phyloP scores from a whole-genome alignment of 352 stramenopile species.

The Phytophthora uliginosa region DNA sequence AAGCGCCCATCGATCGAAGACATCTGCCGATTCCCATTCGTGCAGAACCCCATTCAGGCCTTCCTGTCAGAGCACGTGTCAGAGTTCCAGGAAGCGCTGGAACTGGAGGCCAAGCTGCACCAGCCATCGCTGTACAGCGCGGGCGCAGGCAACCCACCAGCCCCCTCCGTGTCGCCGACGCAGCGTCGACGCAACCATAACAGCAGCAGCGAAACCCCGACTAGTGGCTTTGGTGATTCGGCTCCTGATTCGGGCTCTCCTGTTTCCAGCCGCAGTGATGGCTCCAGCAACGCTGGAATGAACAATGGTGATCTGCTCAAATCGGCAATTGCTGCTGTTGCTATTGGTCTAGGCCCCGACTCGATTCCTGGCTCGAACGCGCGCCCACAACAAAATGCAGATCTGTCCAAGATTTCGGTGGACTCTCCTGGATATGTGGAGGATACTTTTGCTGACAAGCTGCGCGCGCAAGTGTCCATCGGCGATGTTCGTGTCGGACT shows the following conservation, averaged over 20 bases:
- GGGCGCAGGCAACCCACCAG: constrained; percentile 42
- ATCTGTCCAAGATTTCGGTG: constrained; percentile 50
- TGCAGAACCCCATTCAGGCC: constrained; percentile 85
- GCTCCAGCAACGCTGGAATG: constrained; percentile 51
- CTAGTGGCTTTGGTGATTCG: constrained; percentile 41
- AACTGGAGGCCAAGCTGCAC: constrained; percentile 90
- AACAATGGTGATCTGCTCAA: constrained; percentile 59
- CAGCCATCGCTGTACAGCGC: constrained; percentile 78
- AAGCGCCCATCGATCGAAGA: constrained; percentile 92
- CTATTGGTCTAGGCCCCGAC: constrained; percentile 61
- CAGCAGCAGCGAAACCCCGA: constrained; percentile 48
- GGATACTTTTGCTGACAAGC: constrained; percentile 72
- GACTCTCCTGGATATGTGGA: constrained; percentile 54
- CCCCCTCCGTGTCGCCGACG: constrained; percentile 51
- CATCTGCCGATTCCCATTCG: constrained; percentile 90
- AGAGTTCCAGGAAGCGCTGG: constrained; percentile 88
- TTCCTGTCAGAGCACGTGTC: constrained; percentile 89
- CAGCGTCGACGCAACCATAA: constrained; percentile 60
- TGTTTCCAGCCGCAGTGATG: constrained; percentile 54
- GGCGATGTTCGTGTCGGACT: constrained; percentile 72
- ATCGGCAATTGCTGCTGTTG: constrained; percentile 66
- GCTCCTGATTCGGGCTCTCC: constrained; percentile 46
- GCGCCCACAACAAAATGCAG: constrained; percentile 46
- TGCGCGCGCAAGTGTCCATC: constrained; percentile 67
- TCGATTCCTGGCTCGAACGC: constrained; percentile 34